Conservation (phyloP, 2,329 filamentous ascomycete species). For the Epicoccum nigrum region DNA sequence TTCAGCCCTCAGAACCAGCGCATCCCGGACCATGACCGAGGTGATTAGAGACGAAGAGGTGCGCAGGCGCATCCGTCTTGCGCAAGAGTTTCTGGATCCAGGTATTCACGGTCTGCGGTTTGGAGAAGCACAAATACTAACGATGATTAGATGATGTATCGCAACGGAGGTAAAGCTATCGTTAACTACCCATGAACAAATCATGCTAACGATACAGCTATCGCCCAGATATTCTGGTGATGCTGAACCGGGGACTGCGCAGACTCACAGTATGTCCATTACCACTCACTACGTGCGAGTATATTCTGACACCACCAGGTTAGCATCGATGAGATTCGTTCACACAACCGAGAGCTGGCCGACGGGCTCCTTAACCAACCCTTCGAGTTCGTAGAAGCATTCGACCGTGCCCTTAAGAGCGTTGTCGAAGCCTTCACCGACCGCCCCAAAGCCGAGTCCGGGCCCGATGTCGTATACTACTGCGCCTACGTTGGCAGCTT, state of each 20-base stretch:
- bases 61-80: constrained; percentile 81
- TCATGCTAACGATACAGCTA: constrained; percentile 66
- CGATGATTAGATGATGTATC: constrained; percentile 58
- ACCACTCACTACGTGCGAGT: too few species aligned
- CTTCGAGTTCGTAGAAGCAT: constrained; percentile 87
- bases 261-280: constrained; percentile 58
- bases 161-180: constrained; percentile 53
- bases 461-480: constrained; percentile 83
- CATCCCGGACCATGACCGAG: constrained; percentile 35
- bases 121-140: constrained; percentile 27
- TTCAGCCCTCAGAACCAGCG: not conserved
- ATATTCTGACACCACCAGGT: constrained; percentile 30
- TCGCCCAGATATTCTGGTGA: constrained; percentile 82
- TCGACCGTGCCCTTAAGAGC: constrained; percentile 88
- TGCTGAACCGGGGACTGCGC: constrained; percentile 67
- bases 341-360: constrained; percentile 84
- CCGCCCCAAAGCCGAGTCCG: constrained; percentile 75
- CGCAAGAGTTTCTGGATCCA: constrained; percentile 93
- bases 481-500: constrained; percentile 98
- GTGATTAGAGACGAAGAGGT: constrained; percentile 79
- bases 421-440: constrained; percentile 81
- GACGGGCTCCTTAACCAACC: constrained; percentile 80
- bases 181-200: constrained; percentile 1
- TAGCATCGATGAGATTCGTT: constrained; percentile 84
- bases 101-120: constrained; percentile 61